phyloP scores from a whole-genome alignment of 169 alveolate genomes.

The Cryptosporidium sp. region DNA sequence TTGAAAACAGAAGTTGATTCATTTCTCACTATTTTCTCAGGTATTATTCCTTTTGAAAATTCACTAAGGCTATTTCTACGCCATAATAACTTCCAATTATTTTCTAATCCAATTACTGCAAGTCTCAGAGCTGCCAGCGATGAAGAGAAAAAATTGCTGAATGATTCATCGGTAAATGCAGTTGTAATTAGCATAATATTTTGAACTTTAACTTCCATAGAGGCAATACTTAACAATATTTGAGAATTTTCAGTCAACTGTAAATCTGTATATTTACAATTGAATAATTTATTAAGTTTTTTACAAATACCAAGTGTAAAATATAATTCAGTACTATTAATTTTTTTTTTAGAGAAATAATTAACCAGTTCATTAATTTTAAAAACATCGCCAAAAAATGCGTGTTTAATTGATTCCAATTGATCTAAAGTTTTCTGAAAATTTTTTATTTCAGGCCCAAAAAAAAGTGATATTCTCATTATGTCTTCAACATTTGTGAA shows the following conservation, averaged over 20 bases:
- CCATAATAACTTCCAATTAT: constrained; percentile 41
- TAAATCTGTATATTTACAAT: background rate
- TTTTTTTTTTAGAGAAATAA: background rate
- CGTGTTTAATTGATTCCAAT: constrained; percentile 5
- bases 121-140: background rate
- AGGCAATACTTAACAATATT: background rate
- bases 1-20: background rate
- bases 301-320: background rate
- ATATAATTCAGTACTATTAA: background rate
- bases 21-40: background rate
- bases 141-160: background rate
- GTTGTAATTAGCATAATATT: constrained; percentile 12
- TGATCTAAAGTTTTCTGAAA: background rate
- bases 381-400: constrained; percentile 21
- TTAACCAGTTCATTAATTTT: background rate
- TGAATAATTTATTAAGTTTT: background rate
- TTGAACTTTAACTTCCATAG: background rate
- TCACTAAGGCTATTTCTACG: constrained; percentile 6
- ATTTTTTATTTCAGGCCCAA: constrained; percentile 7
- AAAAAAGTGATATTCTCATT: constrained; percentile 30
- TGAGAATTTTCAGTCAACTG: background rate
- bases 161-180: constrained; percentile 5
- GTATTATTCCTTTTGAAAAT: constrained; percentile 47
- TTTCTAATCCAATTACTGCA: constrained; percentile 7
- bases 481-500: background rate